Evolutionary conservation across 108 stramenopile genomes (phyloP), one percentile per base, ranked within the genome.

Genomic region (Craspedostauros australis): DNA sequence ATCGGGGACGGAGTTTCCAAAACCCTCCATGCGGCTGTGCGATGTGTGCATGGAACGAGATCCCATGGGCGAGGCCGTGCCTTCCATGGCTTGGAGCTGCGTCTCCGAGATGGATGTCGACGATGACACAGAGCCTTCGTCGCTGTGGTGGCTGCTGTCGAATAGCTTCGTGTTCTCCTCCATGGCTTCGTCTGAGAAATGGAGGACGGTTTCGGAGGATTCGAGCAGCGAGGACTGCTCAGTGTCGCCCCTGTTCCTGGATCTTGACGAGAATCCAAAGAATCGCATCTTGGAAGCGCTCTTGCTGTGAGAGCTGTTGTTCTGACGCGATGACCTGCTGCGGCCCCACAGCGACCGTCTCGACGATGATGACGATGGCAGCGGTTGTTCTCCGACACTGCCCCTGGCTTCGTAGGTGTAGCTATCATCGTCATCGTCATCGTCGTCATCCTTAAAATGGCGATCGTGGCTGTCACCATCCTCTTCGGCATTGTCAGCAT

Each of bases 1-100:
- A 18, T 53, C 24, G 25, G 47, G 19, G 27, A 20, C 18, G 19
- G 39, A 41, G 32, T 36, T 67, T 59, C 66, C 66, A 53, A 67
- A 67, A 36, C 66, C 66, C 28, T 67, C 47, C 18, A 67, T 67
- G n/a, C 66, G 23, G 6, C 50, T 31, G n/a, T 42, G 1, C 1
- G 51, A 28, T 42, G 29, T 42, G 32, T 15, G 39, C 21, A 29
- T 50, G 31, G 21, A 22, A 16, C n/a, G 22, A 46, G 40, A 32
- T 20, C 8, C 24, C 39, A 45, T 39, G 18, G 42, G 18, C 39
- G 24, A 26, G 23, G 40, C 12, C 12, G 24, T 38, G n/a, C n/a
- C 7, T 7, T 4, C 3, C 4, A 43, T 47, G 38, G n/a, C 29
- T 39, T 19, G 41, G 27, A 26, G n/a, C n/a, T n/a, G n/a, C n/a